Conservation (phyloP, 2,329 filamentous ascomycete genomes). For the Claviceps spartinae region DNA sequence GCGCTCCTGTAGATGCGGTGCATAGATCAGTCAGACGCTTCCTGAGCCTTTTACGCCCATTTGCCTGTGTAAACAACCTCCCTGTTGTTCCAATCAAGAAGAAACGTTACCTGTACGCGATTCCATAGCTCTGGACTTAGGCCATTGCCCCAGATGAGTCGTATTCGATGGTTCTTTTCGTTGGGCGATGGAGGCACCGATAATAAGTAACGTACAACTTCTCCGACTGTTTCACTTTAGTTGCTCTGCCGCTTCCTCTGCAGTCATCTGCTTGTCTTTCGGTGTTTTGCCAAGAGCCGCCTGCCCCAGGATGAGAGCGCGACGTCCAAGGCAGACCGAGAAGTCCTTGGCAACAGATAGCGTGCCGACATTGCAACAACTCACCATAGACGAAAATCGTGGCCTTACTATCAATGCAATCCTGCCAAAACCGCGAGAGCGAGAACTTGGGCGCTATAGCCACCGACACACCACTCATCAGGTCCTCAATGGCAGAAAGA, state of each 20-base stretch:
- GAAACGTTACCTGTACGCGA: neutral
- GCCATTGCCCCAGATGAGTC: slow-evolving; percentile 5
- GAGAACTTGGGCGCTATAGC: slow-evolving; percentile 5
- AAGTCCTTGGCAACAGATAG: no score
- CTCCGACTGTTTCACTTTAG: slow-evolving; percentile 1
- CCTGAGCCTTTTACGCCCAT: no score
- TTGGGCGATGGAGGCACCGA: slow-evolving; percentile 3
- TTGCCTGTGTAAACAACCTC: no score
- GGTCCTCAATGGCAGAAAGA: neutral
- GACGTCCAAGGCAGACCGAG: no score
- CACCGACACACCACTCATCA: slow-evolving; percentile 5
- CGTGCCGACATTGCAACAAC: neutral
- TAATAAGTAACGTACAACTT: slow-evolving; percentile 4
- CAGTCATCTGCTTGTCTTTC: no score
- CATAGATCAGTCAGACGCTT: no score
- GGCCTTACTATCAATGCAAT: slow-evolving; percentile 6
- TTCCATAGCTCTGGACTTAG: slow-evolving; percentile 6
- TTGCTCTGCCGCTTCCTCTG: no score
- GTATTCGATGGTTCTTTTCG: slow-evolving; percentile 2
- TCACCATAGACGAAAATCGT: slow-evolving; percentile 5
- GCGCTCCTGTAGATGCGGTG: neutral
- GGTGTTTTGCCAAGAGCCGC: no score
- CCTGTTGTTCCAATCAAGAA: neutral
- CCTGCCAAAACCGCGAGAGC: slow-evolving; percentile 5
- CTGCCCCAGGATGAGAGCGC: no score